Evolutionary conservation across 2,329 filamentous ascomycete genomes (phyloP), one percentile per base, ranked within the genome.

Genomic region (Colletotrichum gloeosporioides): DNA sequence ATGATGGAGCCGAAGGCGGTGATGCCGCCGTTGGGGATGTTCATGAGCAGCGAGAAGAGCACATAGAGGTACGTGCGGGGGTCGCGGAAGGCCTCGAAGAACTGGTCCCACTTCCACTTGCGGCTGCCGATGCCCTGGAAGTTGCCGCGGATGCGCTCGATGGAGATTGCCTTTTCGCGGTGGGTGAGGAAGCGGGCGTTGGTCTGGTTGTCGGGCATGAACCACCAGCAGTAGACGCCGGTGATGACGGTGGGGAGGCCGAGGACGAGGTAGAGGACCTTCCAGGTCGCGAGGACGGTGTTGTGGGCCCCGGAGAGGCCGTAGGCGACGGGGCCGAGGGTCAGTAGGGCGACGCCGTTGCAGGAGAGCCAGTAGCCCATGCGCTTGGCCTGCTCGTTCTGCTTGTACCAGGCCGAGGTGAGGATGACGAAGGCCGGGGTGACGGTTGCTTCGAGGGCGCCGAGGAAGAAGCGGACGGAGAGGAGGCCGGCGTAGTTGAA

Each of bases 151-250:
- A 90, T 86, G 9, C 90, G 85, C 63, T 88, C 86, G 10, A 90
- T 83, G 3, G 89, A 88, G 15, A 90, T 85, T 6, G 82, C 82
- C 69, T 88, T 89, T 79, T 94, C 91, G 32, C 89, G 85, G 1
- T 85, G 81, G 10, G 84, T 89, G 18, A 94, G 87, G 80, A 91
- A 93, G 75, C 88, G 89, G 3, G 92, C 91, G 0, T 88, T 91
- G 59, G 90, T 88, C 0, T 90, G 90, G 4, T 88, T 86, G 78
- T 93, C 90, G 1, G 92, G 89, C 5, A 94, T 73, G 32, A 65
- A 79, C 76, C 53, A 79, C 78, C 71, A 80, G 71, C 71, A 81
- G 66, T 71, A 32, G 73, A 66, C 66, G 63, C 65, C 53, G 27
- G 78, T 66, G 70, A 77, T 75, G 77, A 81, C 31, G 44, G 82